These are phyloP conservation scores for Aspergillus pseudotamarii DNA, from an alignment of 2,329 filamentous ascomycete species.

Conservation along the genomic window DNA sequence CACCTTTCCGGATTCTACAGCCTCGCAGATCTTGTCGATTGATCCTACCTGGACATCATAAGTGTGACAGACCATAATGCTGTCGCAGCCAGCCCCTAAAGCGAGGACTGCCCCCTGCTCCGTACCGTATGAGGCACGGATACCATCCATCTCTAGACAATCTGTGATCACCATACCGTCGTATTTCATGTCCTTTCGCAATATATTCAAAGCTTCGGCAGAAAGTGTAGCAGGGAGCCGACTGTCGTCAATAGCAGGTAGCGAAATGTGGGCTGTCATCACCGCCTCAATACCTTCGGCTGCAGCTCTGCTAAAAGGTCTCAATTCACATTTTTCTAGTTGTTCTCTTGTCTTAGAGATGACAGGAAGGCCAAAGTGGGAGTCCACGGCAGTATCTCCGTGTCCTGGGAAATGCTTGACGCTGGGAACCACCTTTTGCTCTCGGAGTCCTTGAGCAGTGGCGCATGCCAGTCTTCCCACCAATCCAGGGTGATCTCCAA, in stretches of 20 bases:
- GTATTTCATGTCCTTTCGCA: constrained; percentile 48
- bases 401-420: constrained; percentile 52
- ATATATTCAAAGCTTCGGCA: constrained; percentile 38
- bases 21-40: constrained; percentile 42
- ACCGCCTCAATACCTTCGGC: constrained; percentile 47
- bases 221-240: constrained; percentile 46
- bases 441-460: constrained; percentile 40
- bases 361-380: constrained; percentile 46
- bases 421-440: constrained; percentile 45
- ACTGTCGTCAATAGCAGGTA: constrained; percentile 38
- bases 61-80: constrained; percentile 51
- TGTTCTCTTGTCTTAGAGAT: constrained; percentile 41
- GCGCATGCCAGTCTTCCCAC: constrained; percentile 47
- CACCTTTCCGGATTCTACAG: constrained; percentile 40
- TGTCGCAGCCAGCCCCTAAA: constrained; percentile 48
- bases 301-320: constrained; percentile 48
- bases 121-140: constrained; percentile 45
- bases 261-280: constrained; percentile 50
- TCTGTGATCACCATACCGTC: constrained; percentile 50
- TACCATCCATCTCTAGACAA: constrained; percentile 51
- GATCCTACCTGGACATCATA: constrained; percentile 44
- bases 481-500: constrained; percentile 45
- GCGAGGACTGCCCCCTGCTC: constrained; percentile 46
- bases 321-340: constrained; percentile 45
- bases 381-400: constrained; percentile 49